These are phyloP conservation scores for Metschnikowia arizonensis DNA, from an alignment of 805 yeast genomes.

Conservation along the genomic window DNA sequence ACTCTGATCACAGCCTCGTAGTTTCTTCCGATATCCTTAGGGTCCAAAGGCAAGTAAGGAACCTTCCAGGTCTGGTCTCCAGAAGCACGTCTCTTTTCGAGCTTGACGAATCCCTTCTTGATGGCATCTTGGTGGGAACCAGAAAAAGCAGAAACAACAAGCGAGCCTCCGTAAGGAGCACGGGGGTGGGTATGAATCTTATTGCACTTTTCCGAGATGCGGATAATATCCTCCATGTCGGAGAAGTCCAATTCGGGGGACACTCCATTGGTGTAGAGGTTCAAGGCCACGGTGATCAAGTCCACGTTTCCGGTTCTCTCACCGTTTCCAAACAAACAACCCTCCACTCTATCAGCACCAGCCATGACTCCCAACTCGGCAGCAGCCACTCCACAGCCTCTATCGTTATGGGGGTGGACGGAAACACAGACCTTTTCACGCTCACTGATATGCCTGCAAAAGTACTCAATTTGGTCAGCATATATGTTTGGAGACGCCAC, in stretches of 20 bases:
- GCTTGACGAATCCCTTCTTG: slow-evolving; percentile 59
- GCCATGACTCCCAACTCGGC: slow-evolving; percentile 72
- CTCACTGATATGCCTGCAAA: slow-evolving; percentile 61
- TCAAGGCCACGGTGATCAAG: slow-evolving; percentile 67
- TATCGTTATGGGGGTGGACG: slow-evolving; percentile 72
- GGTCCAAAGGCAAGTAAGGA: slow-evolving; percentile 78
- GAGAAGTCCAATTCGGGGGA: slow-evolving; percentile 69
- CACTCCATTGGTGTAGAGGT: slow-evolving; percentile 75
- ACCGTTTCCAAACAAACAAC: slow-evolving; percentile 79
- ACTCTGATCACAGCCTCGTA: slow-evolving; percentile 82
- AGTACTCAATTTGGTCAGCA: slow-evolving; percentile 79
- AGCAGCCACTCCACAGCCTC: slow-evolving; percentile 85
- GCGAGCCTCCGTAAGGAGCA: slow-evolving; percentile 78
- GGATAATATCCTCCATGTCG: slow-evolving; percentile 61
- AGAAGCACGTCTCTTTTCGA: slow-evolving; percentile 50
- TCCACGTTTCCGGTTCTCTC: slow-evolving; percentile 85
- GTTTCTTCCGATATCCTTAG: slow-evolving; percentile 74
- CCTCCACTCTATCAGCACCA: slow-evolving; percentile 85
- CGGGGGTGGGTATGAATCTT: slow-evolving; percentile 70
- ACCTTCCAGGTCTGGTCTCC: slow-evolving; percentile 50
- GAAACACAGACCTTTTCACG: slow-evolving; percentile 70
- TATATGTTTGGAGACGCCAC: slow-evolving; percentile 71
- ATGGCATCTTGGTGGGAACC: slow-evolving; percentile 74
- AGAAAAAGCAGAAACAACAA: slow-evolving; percentile 74
- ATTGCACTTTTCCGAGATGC: slow-evolving; percentile 70